Base-by-base conservation (phyloP, 1,284 basidiomycete species). In the Ustilago bromivora region DNA sequence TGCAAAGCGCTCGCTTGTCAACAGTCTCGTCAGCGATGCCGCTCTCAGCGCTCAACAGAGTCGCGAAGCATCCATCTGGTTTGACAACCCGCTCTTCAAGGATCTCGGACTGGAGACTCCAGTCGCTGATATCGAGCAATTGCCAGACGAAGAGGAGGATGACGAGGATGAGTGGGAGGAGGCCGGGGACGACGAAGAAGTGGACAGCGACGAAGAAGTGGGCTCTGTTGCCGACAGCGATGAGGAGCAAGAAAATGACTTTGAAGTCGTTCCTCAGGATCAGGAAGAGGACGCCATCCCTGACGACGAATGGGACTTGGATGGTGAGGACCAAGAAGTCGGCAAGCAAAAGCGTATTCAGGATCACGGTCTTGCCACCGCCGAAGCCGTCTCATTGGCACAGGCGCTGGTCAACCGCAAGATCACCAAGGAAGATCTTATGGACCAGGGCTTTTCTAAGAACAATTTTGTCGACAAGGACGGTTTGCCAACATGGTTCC, bases 391-490 rank as follows among this genome's bases (percentile, higher is more conserved):
- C 54, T 93, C 94, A 1, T 89, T 99, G 32, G 97, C 97, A 0
- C 94, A 95, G 79, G 91, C 92, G 79, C 90, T 99, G 17, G 94
- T 98, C 65, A 99, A 99, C 87, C 92, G 94, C 31, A 89, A 94
- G 87, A 94, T 90, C 80, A 98, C 95, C 0, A 93, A 92, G 84
- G 93, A 93, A 7, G 90, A 94, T 49, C 89, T 99, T 19, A 90
- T 99, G 83, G 94, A 99, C 84, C 93, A 97, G 63, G 97, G 97
- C 17, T 99, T 99, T 89, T 95, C 92, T 88, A 93, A 95, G 23
- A 93, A 95, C 87, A 85, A 84, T 46, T 91, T 96, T 68, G 93
- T 94, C 81, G 90, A 94, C 77, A 97, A 96, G 88, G 94, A 98
- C 63, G 94, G 90, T 35, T 90, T 99, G 10, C 97, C 97, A 0